phyloP scores from a whole-genome alignment of 2,329 filamentous ascomycete species.

The Drechslerella dactyloides region DNA sequence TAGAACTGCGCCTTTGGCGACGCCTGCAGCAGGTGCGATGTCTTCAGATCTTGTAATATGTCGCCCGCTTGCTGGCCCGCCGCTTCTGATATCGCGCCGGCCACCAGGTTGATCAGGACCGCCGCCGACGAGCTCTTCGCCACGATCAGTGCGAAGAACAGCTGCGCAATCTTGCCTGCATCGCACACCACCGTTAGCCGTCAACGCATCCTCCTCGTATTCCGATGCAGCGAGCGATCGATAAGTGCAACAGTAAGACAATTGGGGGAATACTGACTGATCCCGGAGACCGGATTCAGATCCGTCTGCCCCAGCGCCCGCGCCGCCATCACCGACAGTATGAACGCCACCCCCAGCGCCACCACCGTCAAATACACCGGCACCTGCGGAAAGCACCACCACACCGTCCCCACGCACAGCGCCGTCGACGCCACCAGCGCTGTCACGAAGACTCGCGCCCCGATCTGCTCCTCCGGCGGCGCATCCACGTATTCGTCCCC shows the following conservation, averaged over 20 bases:
- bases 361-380: constrained; percentile 76
- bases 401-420: constrained; percentile 81
- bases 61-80: constrained; percentile 94
- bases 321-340: constrained; percentile 78
- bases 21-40: constrained; percentile 88
- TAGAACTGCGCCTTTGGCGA: constrained; percentile 95
- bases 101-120: constrained; percentile 93
- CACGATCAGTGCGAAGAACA: constrained; percentile 90
- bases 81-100: constrained; percentile 83
- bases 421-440: constrained; percentile 77
- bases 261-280: constrained; percentile 61
- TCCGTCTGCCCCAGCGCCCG: constrained; percentile 65
- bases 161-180: constrained; percentile 93
- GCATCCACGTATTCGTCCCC: constrained; percentile 71
- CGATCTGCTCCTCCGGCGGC: constrained; percentile 80
- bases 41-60: constrained; percentile 96
- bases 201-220: too few species aligned
- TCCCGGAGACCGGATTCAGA: constrained; percentile 42
- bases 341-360: constrained; percentile 81
- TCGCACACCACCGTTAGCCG: too few species aligned
- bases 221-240: too few species aligned
- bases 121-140: constrained; percentile 80
- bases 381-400: constrained; percentile 84
- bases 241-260: too few species aligned
- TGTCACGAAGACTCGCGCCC: constrained; percentile 72